Evolutionary conservation across 148 eudicot species (phyloP).

Genomic region (Amaranthus cruentus): DNA sequence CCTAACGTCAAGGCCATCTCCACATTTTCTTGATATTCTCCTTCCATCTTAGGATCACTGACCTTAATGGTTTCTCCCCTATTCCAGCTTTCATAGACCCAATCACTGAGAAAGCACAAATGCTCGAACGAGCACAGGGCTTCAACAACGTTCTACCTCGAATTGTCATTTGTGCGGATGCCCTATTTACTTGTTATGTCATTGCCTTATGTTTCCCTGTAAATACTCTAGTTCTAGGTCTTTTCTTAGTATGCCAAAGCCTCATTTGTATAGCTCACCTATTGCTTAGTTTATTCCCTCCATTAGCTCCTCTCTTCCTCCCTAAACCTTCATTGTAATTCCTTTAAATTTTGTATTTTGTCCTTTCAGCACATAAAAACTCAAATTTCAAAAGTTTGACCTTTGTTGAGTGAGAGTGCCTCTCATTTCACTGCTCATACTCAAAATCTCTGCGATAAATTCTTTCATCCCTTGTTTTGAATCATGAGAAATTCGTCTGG

Average conservation of each 20-base stretch:
- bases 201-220: too few species aligned
- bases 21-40: slow-evolving; percentile 8
- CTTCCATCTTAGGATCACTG: slow-evolving; percentile 11
- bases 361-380: slow-evolving; percentile 59
- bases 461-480: slow-evolving; percentile 43
- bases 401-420: neutral
- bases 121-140: slow-evolving; percentile 45
- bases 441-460: slow-evolving; percentile 43
- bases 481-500: slow-evolving; percentile 35
- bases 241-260: slow-evolving; percentile 39
- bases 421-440: slow-evolving; percentile 20
- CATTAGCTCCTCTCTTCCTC: too few species aligned
- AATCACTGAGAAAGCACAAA: slow-evolving; percentile 43
- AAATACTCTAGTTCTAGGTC: neutral
- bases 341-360: slow-evolving; percentile 8
- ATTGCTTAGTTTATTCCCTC: too few species aligned
- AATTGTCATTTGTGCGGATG: too few species aligned
- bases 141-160: neutral
- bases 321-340: too few species aligned
- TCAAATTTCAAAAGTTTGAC: slow-evolving; percentile 50
- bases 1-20: slow-evolving; percentile 9
- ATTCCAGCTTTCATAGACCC: slow-evolving; percentile 9
- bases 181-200: too few species aligned
- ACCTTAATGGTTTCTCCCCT: slow-evolving; percentile 9
- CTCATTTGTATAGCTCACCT: too few species aligned